Percentiles rank a stretch among this genome's conserved stretches.
Conservation (phyloP, 345 rosid genomes). For the Gossypium mustelinum region DNA sequence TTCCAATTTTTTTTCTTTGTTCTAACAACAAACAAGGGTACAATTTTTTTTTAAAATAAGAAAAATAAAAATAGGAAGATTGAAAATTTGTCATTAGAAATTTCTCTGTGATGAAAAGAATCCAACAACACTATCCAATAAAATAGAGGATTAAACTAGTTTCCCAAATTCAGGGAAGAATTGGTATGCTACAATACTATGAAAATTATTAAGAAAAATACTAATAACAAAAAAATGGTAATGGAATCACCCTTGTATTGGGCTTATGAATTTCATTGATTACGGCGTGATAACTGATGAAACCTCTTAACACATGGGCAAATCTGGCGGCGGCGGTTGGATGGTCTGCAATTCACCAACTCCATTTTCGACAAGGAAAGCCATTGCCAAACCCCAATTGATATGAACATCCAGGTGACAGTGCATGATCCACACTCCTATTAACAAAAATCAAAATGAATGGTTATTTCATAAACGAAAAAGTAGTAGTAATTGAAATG, state of each 20-base stretch:
- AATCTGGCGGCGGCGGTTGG: conserved; percentile 61
- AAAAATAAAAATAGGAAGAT: too few relatives aligned
- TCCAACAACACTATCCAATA: conserved; percentile 14
- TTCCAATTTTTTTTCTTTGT: too few relatives aligned
- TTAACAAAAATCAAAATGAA: neutral
- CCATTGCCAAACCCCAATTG: conserved; percentile 80
- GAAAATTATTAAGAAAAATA: neutral
- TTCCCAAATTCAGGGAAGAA: conserved; percentile 39
- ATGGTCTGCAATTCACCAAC: conserved; percentile 49
- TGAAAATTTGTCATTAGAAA: too few relatives aligned
- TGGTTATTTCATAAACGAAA: neutral
- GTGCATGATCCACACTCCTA: conserved; percentile 94
- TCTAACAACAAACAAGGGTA: too few relatives aligned
- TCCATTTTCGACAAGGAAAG: conserved; percentile 81
- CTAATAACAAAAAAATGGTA: too few relatives aligned
- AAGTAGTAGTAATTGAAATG: neutral
- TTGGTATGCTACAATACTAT: neutral
- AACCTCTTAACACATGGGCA: conserved; percentile 49
- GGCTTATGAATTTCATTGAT: conserved; percentile 14
- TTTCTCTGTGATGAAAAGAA: neutral
- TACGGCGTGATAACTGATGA: neutral
- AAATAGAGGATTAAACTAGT: conserved; percentile 16
- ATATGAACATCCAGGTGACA: conserved; percentile 93
- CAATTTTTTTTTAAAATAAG: too few relatives aligned
- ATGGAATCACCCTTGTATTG: conserved; percentile 8